Evolutionary conservation across 75 land plant genomes (phyloP), one percentile per base, ranked within the genome.

Genomic region (Cunninghamia lanceolata): DNA sequence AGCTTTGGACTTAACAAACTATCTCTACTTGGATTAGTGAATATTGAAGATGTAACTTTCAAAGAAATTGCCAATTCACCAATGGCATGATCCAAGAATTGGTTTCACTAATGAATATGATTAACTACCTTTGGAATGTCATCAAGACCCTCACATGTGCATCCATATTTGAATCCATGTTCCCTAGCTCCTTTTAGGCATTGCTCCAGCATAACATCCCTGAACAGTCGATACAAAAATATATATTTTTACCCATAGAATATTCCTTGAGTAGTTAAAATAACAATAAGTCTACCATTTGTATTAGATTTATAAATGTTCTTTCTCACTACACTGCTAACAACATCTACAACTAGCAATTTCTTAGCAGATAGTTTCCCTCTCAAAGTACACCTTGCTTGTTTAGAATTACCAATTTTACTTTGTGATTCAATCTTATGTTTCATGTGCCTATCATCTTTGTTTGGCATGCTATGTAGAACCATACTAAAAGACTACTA

Each of bases 211-310:
- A 28, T 38, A 40, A 86, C 28, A 63, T 70, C 15, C 53, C 73
- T 86, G 79, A n/a, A 35, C 81, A 56, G 39, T 83, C 13, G 30
- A 40, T 43, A 87, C 2, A 75, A 7, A 66, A 39, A 76, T 53
- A 35, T 83, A 88, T 40, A 79, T 78, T 83, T 89, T 76, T n/a
- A 88, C 85, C 50, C 89, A 74, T 15, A 84, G 25, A 70, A 89
- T 88, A 5, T 86, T 25, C 90, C 90, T 73, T 79, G 70, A 45
- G 76, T 71, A 17, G 89, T 88, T 47, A 89, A 80, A 4, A 53
- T 82, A 46, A 89, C 86, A 71, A 89, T 38, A 15, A 86, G 82
- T 54, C 85, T 88, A 19, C 89, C 75, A 50, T 85, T 71, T 39
- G 42, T 39, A 73, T 86, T 71, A 16, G 42, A 66, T 7, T 35